Evolutionary conservation across 305 asterid genomes (phyloP), one percentile per base, ranked within the genome.

Genomic region (Fraxinus angustifolia): DNA sequence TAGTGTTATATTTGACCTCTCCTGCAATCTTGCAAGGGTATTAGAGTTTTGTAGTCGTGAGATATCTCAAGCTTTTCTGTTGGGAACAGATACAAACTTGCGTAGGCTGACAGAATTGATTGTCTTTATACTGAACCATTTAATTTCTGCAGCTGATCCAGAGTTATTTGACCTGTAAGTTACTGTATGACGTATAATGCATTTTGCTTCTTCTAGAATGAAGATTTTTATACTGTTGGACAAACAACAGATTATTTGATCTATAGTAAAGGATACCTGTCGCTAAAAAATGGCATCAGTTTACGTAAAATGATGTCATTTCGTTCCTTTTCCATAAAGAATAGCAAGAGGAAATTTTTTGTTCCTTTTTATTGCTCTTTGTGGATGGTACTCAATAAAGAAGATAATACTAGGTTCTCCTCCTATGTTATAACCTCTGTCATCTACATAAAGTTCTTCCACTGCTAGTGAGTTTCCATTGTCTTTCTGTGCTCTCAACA

Each of bases 21-120:
- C 95, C 35, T 93, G 98, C 91, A 94, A 92, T 86, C 97, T 94
- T 78, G 97, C 97, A 35, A 92, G 98, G 85, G 92, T 95, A 26
- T 81, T 95, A 79, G 99, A 95, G 79, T 95, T 95, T 81, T 94
- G 97, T 80, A 93, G 97, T 56, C 89, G 85, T 71, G 97, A 93
- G 87, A 88, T 95, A 79, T 98, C 99, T 80, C 96, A 88, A 89
- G 97, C 95, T 38, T 94, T 94, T 83, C 90, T 94, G 68, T 84
- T 90, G 1, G 98, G 97, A 80, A 85, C 76, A 40, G 98, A 91
- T 83, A 93, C 97, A 58, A 94, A 94, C 80, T 84, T 93, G 84
- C 89, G 91, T 65, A 89, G 98, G 89, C 91, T 94, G 85, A 92
- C 92, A 33, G 98, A 94, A 87, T 88, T 93, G 89, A 86, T 94